Conservation (phyloP, 2,329 filamentous ascomycete genomes). For the Calonectria multiphialidica region DNA sequence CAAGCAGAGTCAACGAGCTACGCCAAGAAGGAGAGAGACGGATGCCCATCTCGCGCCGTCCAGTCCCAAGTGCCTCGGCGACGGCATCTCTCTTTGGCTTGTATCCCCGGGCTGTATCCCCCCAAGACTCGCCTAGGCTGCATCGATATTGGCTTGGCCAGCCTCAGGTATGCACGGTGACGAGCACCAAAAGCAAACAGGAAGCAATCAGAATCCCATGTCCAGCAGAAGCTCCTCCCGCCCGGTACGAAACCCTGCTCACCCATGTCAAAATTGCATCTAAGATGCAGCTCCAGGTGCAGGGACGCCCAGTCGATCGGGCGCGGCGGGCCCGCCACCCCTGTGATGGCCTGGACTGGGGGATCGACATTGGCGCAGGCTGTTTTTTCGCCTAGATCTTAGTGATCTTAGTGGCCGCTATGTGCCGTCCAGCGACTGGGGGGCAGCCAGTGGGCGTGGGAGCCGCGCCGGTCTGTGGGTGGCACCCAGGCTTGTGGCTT, state of each 20-base stretch:
- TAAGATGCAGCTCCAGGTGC: slow-evolving; percentile 12
- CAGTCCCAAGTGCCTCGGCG: not conserved
- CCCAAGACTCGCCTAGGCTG: not conserved
- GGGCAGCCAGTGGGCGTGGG: slow-evolving; percentile 8
- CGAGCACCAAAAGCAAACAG: slow-evolving; percentile 19
- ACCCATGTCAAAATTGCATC: slow-evolving; percentile 26
- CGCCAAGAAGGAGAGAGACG: not conserved
- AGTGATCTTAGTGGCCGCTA: slow-evolving; percentile 39
- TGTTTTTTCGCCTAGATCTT: slow-evolving; percentile 38
- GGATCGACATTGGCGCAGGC: slow-evolving; percentile 17
- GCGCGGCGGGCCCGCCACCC: slow-evolving; percentile 4
- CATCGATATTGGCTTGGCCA: not conserved
- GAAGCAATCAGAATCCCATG: not conserved
- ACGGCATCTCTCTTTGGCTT: slow-evolving; percentile 6
- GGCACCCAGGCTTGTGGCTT: slow-evolving; percentile 27
- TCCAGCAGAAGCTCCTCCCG: slow-evolving; percentile 1
- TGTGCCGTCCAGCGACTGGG: slow-evolving; percentile 14
- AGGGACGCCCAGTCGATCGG: slow-evolving; percentile 29
- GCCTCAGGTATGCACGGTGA: slow-evolving; percentile 24
- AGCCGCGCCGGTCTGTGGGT: slow-evolving; percentile 16
- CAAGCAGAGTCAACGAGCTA: not conserved
- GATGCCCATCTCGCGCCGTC: not conserved
- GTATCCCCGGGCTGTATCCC: not conserved
- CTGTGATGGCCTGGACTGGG: slow-evolving; percentile 1
- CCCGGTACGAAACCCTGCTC: not conserved